Evolutionary conservation across 1,284 basidiomycete genomes (phyloP).

Genomic region (Ceratobasidium sp.): DNA sequence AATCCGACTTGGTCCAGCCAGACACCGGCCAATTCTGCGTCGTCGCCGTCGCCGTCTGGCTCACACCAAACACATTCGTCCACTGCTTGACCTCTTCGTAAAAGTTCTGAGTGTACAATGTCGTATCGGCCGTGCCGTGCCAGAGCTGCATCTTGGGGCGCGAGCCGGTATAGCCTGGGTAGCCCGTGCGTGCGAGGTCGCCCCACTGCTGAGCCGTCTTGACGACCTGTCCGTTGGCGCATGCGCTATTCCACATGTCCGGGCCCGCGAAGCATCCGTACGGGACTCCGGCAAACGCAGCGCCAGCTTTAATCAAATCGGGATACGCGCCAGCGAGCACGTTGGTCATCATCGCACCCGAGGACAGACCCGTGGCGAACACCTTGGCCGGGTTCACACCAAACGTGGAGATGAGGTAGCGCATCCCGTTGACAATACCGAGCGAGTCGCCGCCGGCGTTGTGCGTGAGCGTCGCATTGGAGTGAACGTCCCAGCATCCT

Average conservation of each 20-base stretch:
- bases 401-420: conserved; percentile 65
- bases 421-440: conserved; percentile 65
- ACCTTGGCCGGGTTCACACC: conserved; percentile 63
- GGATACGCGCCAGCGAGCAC: conserved; percentile 69
- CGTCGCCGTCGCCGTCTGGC: conserved; percentile 60
- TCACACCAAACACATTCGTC: conserved; percentile 64
- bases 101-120: conserved; percentile 67
- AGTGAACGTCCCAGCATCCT: conserved; percentile 70
- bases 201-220: conserved; percentile 67
- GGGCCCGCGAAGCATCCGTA: conserved; percentile 66
- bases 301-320: conserved; percentile 66
- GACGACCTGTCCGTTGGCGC: conserved; percentile 62
- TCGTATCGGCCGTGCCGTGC: conserved; percentile 68
- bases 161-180: conserved; percentile 66
- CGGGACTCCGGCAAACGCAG: conserved; percentile 67
- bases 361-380: conserved; percentile 66
- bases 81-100: conserved; percentile 66
- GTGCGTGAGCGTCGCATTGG: conserved; percentile 66
- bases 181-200: conserved; percentile 61
- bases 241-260: conserved; percentile 65
- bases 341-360: conserved; percentile 74
- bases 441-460: conserved; percentile 68
- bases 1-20: conserved; percentile 62
- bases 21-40: conserved; percentile 59
- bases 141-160: conserved; percentile 68